Evolutionary conservation across 2,329 filamentous ascomycete species (phyloP), one percentile per base, ranked within the genome.

Genomic region (Mycosphaerelloides madeirae): DNA sequence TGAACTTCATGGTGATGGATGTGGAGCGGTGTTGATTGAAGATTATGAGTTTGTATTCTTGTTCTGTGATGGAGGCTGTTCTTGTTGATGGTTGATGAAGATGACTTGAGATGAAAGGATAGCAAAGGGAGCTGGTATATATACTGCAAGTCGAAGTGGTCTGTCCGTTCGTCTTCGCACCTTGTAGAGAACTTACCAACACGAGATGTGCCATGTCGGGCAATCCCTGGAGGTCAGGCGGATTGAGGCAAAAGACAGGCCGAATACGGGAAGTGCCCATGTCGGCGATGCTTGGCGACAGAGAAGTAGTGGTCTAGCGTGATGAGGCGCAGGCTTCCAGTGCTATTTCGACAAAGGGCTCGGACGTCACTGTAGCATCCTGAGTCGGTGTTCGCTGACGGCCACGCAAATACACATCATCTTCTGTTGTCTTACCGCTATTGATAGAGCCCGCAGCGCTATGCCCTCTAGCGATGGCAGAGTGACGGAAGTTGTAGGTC

Each of bases 1-100:
- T 48, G 50, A 54, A 49, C 38, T 58, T 52, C 54, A 57, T 58
- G 18, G 35, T 50, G 41, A 14, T 20, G 15, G 19, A 15, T 38
- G 8, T 20, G 39, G 6, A 12, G 16, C 29, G 31, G 31, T 29
- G 20, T 20, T 42, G 31, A 25, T 38, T 46, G 44, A 22, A 33
- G 11, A 22, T 38, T 29, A 29, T 32, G 31, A 33, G 29, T 18
- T 35, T 14, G n/a, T 35, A 18, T 18, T 35, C 9, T 15, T 35
- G 15, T 12, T 16, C 5, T 32, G 6, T 14, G 31, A 32, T 14
- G 31, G 31, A 16, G 11, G 8, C 12, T 35, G 9, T 16, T 35
- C 6, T 35, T 35, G 33, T 12, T 35, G 33, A 35, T 35, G 31
- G 7, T 14, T 33, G n/a, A 16, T 12, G 33, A 6, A 19, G 15